A percentile compares a stretch with the other conserved stretches of the same genome.
phyloP scores from a whole-genome alignment of 192 early-diverging fungal species.

The Umbelopsis sp. region DNA sequence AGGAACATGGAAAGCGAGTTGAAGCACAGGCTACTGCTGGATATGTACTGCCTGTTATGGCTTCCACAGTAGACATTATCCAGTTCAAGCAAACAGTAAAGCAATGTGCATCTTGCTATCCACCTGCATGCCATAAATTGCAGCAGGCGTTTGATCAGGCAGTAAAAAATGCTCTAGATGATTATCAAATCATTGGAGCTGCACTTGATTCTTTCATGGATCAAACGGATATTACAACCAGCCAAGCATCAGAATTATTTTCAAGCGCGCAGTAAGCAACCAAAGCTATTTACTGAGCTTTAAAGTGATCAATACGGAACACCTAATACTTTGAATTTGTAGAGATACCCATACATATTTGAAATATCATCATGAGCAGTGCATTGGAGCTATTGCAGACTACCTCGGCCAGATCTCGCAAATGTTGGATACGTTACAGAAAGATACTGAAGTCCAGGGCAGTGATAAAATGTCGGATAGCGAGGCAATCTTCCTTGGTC shows the following conservation, averaged over 20 bases:
- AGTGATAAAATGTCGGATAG: not conserved
- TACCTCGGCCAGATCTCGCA: not conserved
- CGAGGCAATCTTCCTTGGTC: not conserved
- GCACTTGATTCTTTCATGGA: constrained; percentile 12
- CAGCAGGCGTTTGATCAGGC: constrained; percentile 29
- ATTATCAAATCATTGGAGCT: constrained; percentile 1
- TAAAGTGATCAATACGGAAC: not conserved
- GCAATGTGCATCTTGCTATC: constrained; percentile 13
- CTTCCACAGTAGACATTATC: constrained; percentile 29
- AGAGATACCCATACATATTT: constrained; percentile 11
- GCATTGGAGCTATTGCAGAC: not conserved
- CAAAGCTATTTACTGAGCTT: not conserved
- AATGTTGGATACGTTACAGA: not conserved
- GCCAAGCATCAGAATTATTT: not conserved
- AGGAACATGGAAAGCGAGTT: not conserved
- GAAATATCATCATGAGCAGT: constrained; percentile 1
- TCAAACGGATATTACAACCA: not conserved
- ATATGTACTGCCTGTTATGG: constrained; percentile 14
- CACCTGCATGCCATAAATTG: constrained; percentile 8
- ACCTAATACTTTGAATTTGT: not conserved
- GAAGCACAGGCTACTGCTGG: not conserved
- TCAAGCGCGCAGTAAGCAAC: not conserved
- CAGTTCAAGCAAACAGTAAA: constrained; percentile 29
- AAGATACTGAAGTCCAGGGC: not conserved
- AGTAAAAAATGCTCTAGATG: not conserved